Percentiles rank a stretch among this genome's conserved stretches.
phyloP scores from a whole-genome alignment of 2,329 filamentous ascomycete genomes.

The Talaromyces sp. region DNA sequence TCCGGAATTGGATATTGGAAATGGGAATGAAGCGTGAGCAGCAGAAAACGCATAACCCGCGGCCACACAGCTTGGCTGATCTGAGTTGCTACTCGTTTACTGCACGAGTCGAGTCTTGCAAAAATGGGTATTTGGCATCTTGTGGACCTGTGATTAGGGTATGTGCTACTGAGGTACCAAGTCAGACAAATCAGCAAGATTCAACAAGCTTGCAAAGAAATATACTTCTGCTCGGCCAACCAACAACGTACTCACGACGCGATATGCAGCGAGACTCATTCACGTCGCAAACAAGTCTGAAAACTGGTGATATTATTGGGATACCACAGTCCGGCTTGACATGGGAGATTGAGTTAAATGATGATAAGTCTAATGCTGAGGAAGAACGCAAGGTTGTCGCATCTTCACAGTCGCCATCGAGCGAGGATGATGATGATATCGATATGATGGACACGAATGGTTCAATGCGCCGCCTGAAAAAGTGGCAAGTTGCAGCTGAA shows the following conservation, averaged over 20 bases:
- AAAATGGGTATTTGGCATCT: slow-evolving; percentile 3
- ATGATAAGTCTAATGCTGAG: not conserved
- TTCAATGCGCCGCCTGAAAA: slow-evolving; percentile 8
- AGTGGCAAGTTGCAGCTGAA: slow-evolving; percentile 34
- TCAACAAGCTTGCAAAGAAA: slow-evolving; percentile 8
- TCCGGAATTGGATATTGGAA: slow-evolving; percentile 38
- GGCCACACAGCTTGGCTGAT: not conserved
- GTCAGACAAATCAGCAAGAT: not conserved
- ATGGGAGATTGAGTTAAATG: slow-evolving; percentile 30
- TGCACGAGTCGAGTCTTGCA: slow-evolving; percentile 1
- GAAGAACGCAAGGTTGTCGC: not conserved
- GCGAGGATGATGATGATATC: not conserved
- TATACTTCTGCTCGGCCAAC: slow-evolving; percentile 23
- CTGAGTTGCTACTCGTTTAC: not conserved
- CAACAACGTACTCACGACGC: not conserved
- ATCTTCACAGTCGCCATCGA: slow-evolving; percentile 6
- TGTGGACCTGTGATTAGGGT: slow-evolving; percentile 7
- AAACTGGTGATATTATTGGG: slow-evolving; percentile 21
- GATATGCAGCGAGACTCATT: not conserved
- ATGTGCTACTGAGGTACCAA: not conserved
- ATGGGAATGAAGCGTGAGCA: slow-evolving; percentile 25
- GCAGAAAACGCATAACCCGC: not conserved
- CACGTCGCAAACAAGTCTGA: not conserved
- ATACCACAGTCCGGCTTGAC: slow-evolving; percentile 23
- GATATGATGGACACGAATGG: not conserved